These are phyloP conservation scores for Pichia eremophila DNA, from an alignment of 805 yeast genomes.

Conservation along the genomic window DNA sequence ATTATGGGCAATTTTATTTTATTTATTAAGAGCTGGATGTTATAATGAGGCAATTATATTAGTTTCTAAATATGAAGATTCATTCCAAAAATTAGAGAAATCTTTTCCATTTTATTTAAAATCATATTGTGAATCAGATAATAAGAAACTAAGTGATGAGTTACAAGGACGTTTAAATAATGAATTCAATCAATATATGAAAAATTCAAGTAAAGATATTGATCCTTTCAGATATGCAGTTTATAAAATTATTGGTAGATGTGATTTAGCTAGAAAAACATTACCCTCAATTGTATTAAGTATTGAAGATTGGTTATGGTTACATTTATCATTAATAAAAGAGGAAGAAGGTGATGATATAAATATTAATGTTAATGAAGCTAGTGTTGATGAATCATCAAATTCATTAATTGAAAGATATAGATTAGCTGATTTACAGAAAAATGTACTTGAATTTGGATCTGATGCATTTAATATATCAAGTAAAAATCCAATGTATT, in stretches of 20 bases:
- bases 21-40: constrained; percentile 77
- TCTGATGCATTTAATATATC: constrained; percentile 58
- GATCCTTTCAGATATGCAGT: constrained; percentile 90
- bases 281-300: constrained; percentile 64
- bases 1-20: constrained; percentile 89
- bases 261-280: constrained; percentile 58
- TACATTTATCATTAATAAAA: constrained; percentile 68
- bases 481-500: constrained; percentile 57
- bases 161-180: constrained; percentile 59
- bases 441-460: constrained; percentile 62
- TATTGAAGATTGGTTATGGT: constrained; percentile 96
- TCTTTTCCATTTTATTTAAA: constrained; percentile 73
- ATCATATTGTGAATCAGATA: constrained; percentile 51
- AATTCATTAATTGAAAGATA: constrained; percentile 62
- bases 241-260: constrained; percentile 87
- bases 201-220: constrained; percentile 47
- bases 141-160: constrained; percentile 52
- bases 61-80: constrained; percentile 51
- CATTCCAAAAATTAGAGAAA: constrained; percentile 77
- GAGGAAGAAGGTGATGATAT: constrained; percentile 34
- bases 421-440: constrained; percentile 65
- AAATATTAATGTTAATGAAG: constrained; percentile 13
- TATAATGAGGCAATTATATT: constrained; percentile 68
- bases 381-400: neutral
- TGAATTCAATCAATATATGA: constrained; percentile 80